Percentiles rank a stretch among this genome's conserved stretches.
These are phyloP conservation scores for Aspergillus puulaauensis DNA, from an alignment of 2,329 filamentous ascomycete species.

Conservation along the genomic window DNA sequence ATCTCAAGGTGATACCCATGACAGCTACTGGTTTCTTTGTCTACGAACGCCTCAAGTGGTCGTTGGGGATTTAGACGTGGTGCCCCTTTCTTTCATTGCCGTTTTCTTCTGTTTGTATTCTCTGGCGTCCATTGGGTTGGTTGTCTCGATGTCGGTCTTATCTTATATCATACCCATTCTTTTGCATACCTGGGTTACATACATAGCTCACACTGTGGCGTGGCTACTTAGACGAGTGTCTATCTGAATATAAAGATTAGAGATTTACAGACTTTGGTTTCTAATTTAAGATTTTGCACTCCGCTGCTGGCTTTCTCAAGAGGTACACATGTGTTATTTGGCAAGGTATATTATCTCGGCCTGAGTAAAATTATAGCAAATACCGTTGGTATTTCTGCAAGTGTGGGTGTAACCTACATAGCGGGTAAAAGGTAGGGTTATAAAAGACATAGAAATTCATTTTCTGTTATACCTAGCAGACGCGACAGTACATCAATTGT, in stretches of 20 bases:
- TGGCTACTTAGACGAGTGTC: constrained; percentile 5
- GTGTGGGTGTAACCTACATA: too few relatives aligned
- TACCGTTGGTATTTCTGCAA: too few relatives aligned
- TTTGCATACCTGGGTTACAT: constrained; percentile 19
- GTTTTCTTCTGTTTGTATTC: not conserved
- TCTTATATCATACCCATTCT: constrained; percentile 17
- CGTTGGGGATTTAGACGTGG: constrained; percentile 60
- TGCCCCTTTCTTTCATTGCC: constrained; percentile 9
- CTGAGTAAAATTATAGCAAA: too few relatives aligned
- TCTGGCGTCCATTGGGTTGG: constrained; percentile 11
- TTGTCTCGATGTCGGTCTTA: constrained; percentile 15
- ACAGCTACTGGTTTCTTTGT: constrained; percentile 70
- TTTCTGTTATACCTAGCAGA: not conserved
- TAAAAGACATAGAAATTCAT: not conserved
- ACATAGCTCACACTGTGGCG: constrained; percentile 11
- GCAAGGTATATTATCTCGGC: too few relatives aligned
- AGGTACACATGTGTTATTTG: too few relatives aligned
- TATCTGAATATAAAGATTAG: constrained; percentile 7
- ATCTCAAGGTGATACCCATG: constrained; percentile 92
- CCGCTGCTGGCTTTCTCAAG: too few relatives aligned
- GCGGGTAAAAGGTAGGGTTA: too few relatives aligned
- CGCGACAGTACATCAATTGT: too few relatives aligned
- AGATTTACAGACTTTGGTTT: not conserved
- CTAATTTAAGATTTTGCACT: not conserved
- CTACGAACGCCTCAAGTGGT: constrained; percentile 64